Evolutionary conservation across 345 rosid species (phyloP), one percentile per base, ranked within the genome.

Genomic region (Noccaea bulbosa): DNA sequence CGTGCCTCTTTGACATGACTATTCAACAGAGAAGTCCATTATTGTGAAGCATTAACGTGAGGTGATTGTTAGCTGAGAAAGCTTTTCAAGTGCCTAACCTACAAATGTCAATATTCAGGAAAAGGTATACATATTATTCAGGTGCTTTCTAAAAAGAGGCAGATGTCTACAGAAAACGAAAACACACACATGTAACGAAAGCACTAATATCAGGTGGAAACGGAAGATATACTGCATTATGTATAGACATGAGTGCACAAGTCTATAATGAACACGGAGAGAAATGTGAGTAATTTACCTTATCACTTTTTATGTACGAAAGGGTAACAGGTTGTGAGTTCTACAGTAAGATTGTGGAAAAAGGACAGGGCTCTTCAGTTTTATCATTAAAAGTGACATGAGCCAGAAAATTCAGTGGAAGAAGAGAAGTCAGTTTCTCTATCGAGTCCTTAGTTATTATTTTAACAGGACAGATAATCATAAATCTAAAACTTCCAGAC

Each of bases 21-120:
- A 11, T 85, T 79, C 65, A 86, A 65, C 39, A 83, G 77, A 40
- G 89, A 88, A 78, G 85, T 79, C 77, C 90, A 84, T 79, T 88
- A 84, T 78, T 90, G 89, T 50, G 97, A 86, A 34, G 85, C 92
- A 47, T 85, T 11, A 83, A 75, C 80, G 83, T 14, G 97, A 90
- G 11, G 87, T 84, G 75, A 87, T 88, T 1, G 84, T 80, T 72
- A 86, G 88, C 59, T 88, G 92, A 73, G 88, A 58, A 81, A 87
- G 85, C 81, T 78, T 77, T 57, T 84, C 88, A 77, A 93, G 84
- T 46, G 81, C 87, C 68, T 84, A 85, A 49, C 86, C 92, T 85
- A 65, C 76, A 78, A 52, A 75, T 50, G 65, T 54, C 50, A 65
- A 69, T 38, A 45, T 49, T 57, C 62, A 67, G 7, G 56, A 47